A percentile compares a stretch with the other conserved stretches of the same genome.
phyloP scores from a whole-genome alignment of 345 rosid genomes.

The Fremontodendron californicum region DNA sequence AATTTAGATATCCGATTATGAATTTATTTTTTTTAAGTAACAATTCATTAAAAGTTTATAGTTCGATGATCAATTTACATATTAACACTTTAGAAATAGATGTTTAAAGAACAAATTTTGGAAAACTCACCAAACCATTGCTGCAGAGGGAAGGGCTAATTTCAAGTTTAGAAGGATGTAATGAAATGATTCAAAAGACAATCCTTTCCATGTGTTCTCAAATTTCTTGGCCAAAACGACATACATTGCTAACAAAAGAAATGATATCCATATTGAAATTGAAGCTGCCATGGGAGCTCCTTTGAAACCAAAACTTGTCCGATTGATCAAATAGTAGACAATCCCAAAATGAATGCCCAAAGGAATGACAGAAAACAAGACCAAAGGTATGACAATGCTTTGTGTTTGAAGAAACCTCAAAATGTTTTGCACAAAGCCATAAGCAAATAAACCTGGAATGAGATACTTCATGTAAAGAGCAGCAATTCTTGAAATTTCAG shows the following conservation, averaged over 20 bases:
- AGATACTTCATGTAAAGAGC: constrained; percentile 56
- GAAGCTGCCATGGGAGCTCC: constrained; percentile 78
- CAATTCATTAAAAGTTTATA: no score
- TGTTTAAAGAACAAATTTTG: neutral
- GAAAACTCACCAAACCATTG: constrained; percentile 65
- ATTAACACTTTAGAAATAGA: neutral
- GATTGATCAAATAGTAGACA: constrained; percentile 39
- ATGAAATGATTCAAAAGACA: constrained; percentile 37
- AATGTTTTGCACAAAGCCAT: constrained; percentile 60
- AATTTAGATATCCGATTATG: no score
- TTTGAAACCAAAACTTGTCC: constrained; percentile 44
- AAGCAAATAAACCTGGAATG: constrained; percentile 65
- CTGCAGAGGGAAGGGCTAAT: constrained; percentile 65
- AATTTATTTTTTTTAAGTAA: no score
- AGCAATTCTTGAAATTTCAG: constrained; percentile 45
- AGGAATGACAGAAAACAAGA: constrained; percentile 45
- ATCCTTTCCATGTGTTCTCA: constrained; percentile 57
- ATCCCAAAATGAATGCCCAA: constrained; percentile 43
- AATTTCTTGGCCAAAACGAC: constrained; percentile 39
- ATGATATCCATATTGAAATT: constrained; percentile 55
- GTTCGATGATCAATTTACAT: no score
- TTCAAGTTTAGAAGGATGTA: constrained; percentile 34
- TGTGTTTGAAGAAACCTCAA: constrained; percentile 77
- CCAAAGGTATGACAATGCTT: constrained; percentile 44
- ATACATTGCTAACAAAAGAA: constrained; percentile 40